Conservation (phyloP, 1,139 yeast genomes). For the Pichia sp. region DNA sequence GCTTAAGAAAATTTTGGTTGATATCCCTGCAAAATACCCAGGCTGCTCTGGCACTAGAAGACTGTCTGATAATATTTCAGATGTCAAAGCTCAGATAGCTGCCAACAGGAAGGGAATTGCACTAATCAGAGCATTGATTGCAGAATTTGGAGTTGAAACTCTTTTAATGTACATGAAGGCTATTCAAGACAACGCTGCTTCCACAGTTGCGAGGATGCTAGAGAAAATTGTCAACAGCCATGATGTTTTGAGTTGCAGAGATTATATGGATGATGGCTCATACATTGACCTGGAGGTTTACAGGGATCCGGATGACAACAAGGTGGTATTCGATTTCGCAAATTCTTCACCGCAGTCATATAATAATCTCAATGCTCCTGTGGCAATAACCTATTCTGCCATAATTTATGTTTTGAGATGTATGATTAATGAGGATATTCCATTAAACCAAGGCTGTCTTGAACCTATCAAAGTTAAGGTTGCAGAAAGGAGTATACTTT, state of each 20-base stretch:
- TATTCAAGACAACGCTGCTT: constrained; percentile 56
- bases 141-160: constrained; percentile 47
- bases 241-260: constrained; percentile 43
- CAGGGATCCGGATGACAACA: constrained; percentile 37
- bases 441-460: constrained; percentile 45
- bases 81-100: constrained; percentile 62
- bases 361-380: constrained; percentile 42
- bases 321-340: constrained; percentile 51
- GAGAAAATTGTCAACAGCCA: constrained; percentile 30
- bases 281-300: constrained; percentile 42
- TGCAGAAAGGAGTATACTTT: constrained; percentile 38
- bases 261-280: constrained; percentile 61
- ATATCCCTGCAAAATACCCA: constrained; percentile 46
- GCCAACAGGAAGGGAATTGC: constrained; percentile 61
- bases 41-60: constrained; percentile 62
- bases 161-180: constrained; percentile 58
- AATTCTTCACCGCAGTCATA: constrained; percentile 46
- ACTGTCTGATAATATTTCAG: constrained; percentile 54
- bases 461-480: constrained; percentile 38
- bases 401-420: constrained; percentile 43
- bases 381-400: constrained; percentile 41
- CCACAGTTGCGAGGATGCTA: constrained; percentile 42
- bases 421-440: constrained; percentile 42
- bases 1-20: constrained; percentile 39
- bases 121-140: constrained; percentile 44